Evolutionary conservation across 2,329 filamentous ascomycete genomes (phyloP), one percentile per base, ranked within the genome.

Genomic region (Alternaria triticina): DNA sequence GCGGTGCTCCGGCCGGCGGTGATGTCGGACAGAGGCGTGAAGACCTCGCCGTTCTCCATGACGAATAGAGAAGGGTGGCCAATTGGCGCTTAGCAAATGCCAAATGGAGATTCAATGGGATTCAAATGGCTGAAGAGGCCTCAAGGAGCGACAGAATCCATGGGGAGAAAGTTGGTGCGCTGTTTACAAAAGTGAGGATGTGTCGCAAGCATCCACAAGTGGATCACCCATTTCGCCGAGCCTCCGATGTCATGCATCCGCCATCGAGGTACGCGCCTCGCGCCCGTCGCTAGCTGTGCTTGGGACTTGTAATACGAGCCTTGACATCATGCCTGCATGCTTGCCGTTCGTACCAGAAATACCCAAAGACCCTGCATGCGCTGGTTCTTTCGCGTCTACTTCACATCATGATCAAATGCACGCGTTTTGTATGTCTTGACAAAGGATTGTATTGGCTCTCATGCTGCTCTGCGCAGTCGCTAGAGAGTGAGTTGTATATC

Each of bases 31-130:
- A 74, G 75, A 44, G 79, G 77, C 57, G 78, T 75, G 66, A 75
- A 71, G 60, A 78, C 70, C 66, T 78, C 76, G 61, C 74, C 77
- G 63, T 73, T 71, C 66, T 80, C 77, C 79, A 81, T 81, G 49
- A 28, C 74, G 70, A 60, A 23, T 10, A 30, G 30, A 40, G 43
- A 52, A 15, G 17, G 51, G 30, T 27, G 28, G 25, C 62, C 54
- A 58, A 52, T 57, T 28, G 45, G 46, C 47, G 12, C 20, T 44
- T 13, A 20, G 5, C 10, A 56, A 20, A 47, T 52, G 54, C 44
- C 54, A 58, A 62, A 50, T 36, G 40, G 15, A 13, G n/a, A n/a
- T n/a, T 36, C 12, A 45, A 44, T 43, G 33, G 20, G 44, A 45
- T 57, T 55, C 22, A 47, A 22, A 57, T 33, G 59, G 61, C 49